Conservation (phyloP, 139 green algal species). For the Haematococcus lacustris region DNA sequence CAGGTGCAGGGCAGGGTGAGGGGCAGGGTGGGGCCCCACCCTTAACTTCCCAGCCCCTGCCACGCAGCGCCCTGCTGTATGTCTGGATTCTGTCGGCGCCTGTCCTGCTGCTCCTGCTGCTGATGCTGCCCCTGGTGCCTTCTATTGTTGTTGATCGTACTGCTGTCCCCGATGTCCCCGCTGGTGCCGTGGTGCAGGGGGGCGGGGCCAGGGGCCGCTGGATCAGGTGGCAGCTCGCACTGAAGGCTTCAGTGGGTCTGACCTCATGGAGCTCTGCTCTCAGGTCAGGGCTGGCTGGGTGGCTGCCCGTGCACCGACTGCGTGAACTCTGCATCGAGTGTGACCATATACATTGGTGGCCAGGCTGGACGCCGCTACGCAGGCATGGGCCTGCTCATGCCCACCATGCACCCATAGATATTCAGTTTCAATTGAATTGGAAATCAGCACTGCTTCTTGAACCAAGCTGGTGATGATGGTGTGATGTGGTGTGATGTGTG, state of each 20-base stretch:
- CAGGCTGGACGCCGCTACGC: not conserved
- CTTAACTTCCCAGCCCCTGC: too few relatives aligned
- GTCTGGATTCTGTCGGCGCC: too few relatives aligned
- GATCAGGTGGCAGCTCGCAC: conserved; percentile 26
- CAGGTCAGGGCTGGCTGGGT: conserved; percentile 19
- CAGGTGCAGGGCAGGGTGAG: too few relatives aligned
- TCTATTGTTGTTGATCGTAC: too few relatives aligned
- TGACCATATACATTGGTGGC: not conserved
- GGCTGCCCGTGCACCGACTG: not conserved
- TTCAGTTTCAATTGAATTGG: not conserved
- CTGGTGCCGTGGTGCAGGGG: not conserved
- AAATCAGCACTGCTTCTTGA: not conserved
- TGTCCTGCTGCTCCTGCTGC: too few relatives aligned
- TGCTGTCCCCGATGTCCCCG: too few relatives aligned
- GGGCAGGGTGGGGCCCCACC: too few relatives aligned
- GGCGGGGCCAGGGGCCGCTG: not conserved
- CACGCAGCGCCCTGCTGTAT: too few relatives aligned
- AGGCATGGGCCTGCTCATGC: not conserved
- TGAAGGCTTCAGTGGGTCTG: conserved; percentile 67
- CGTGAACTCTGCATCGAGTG: not conserved
- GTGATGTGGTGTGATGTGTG: too few relatives aligned
- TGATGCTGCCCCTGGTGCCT: too few relatives aligned
- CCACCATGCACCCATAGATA: not conserved
- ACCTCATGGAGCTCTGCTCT: conserved; percentile 73
- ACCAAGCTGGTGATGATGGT: not conserved